These are phyloP conservation scores for Colletotrichum limetticola DNA, from an alignment of 2,329 filamentous ascomycete species.

Conservation along the genomic window DNA sequence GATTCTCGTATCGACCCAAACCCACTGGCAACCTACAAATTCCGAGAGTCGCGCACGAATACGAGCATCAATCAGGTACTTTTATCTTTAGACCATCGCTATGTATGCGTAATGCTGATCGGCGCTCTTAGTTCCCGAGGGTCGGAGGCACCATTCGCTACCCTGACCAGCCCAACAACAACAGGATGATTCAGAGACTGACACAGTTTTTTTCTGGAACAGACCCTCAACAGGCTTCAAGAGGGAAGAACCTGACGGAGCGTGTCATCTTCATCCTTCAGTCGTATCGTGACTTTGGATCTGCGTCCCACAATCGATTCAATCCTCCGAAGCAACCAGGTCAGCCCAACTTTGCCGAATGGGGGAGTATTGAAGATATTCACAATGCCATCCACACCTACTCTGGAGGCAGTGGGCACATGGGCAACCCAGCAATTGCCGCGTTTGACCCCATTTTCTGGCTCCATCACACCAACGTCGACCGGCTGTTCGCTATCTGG, in stretches of 20 bases:
- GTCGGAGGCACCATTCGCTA: conserved; percentile 38
- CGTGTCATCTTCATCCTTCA: conserved; percentile 30
- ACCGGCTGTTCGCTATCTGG: conserved; percentile 32
- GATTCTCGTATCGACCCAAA: not conserved
- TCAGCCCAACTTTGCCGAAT: conserved; percentile 15
- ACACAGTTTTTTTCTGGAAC: conserved; percentile 19
- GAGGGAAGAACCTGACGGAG: conserved; percentile 29
- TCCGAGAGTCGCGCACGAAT: conserved; percentile 11
- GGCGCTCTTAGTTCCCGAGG: not conserved
- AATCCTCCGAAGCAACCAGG: not conserved
- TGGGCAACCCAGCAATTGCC: conserved; percentile 62
- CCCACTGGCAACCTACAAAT: conserved; percentile 22
- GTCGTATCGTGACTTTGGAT: conserved; percentile 27
- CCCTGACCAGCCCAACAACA: not conserved
- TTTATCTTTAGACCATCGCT: not conserved
- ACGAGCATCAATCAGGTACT: conserved; percentile 2
- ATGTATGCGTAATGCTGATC: not conserved
- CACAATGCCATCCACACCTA: conserved; percentile 51
- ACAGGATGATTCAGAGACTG: not conserved
- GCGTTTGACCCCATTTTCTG: conserved; percentile 74
- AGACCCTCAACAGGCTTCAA: not conserved
- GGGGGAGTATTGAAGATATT: conserved; percentile 46
- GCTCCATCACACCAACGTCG: conserved; percentile 47
- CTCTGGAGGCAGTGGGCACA: conserved; percentile 50
- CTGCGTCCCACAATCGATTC: conserved; percentile 22